Conservation (phyloP, 108 stramenopile genomes). For the Skeletonema tropicum region DNA sequence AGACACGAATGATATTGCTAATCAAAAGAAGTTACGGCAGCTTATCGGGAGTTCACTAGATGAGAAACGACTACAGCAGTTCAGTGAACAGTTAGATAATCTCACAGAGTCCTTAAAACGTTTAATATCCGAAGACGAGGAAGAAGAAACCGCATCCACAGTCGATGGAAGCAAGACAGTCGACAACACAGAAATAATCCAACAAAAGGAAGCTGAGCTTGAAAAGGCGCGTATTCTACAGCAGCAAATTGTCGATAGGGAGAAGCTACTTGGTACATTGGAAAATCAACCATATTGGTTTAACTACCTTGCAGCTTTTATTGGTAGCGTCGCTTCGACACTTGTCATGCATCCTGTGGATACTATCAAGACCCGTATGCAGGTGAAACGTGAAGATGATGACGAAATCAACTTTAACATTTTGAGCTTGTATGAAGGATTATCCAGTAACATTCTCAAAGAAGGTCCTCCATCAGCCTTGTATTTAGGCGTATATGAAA, state of each 20-base stretch:
- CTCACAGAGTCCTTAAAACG: conserved; percentile 13
- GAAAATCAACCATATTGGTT: conserved; percentile 46
- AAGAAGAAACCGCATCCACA: neutral
- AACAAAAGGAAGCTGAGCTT: conserved; percentile 7
- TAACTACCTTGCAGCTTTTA: conserved; percentile 46
- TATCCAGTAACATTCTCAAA: conserved; percentile 34
- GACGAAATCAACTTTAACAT: neutral
- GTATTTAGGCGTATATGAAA: conserved; percentile 50
- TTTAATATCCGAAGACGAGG: conserved; percentile 1
- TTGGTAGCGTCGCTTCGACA: conserved; percentile 28
- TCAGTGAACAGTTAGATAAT: conserved; percentile 19
- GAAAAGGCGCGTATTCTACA: conserved; percentile 11
- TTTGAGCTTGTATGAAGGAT: conserved; percentile 22
- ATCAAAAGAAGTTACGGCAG: conserved; percentile 10
- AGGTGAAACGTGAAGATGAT: conserved; percentile 24
- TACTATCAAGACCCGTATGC: conserved; percentile 46
- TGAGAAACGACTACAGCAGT: conserved; percentile 12
- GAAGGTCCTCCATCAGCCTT: conserved; percentile 54
- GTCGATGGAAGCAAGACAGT: too few species aligned
- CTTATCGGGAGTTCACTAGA: conserved; percentile 25
- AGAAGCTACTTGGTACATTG: conserved; percentile 14
- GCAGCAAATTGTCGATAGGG: conserved; percentile 12
- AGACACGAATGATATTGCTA: neutral
- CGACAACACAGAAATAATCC: too few species aligned
- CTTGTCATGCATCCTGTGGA: conserved; percentile 55